A percentile compares a stretch with the other conserved stretches of the same genome.
phyloP scores from a whole-genome alignment of 2,329 filamentous ascomycete species.

The Epichloe gansuensis region DNA sequence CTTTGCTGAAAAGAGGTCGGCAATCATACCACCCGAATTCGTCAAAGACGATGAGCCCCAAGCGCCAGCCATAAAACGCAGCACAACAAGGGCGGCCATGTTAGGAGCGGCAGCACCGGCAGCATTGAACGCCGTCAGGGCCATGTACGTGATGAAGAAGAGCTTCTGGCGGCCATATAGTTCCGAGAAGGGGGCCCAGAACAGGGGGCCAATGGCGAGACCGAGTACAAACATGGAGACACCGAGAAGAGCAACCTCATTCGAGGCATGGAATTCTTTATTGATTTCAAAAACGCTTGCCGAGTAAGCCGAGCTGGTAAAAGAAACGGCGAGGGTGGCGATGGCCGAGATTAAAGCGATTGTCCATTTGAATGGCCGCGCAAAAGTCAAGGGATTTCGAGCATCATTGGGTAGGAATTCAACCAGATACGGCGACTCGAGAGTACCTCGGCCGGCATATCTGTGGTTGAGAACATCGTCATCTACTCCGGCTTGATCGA shows the following conservation, averaged over 20 bases:
- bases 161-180: constrained; percentile 48
- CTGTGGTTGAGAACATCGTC: constrained; percentile 40
- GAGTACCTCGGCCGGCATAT: constrained; percentile 50
- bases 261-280: constrained; percentile 36
- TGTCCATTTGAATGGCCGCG: constrained; percentile 46
- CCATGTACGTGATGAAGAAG: constrained; percentile 44
- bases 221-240: constrained; percentile 53
- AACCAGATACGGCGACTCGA: constrained; percentile 54
- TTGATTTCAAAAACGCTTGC: constrained; percentile 43
- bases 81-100: constrained; percentile 47
- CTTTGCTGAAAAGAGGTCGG: constrained; percentile 45
- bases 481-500: constrained; percentile 45
- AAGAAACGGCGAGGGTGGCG: constrained; percentile 55
- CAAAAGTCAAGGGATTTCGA: constrained; percentile 52
- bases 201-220: constrained; percentile 46
- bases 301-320: constrained; percentile 56
- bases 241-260: constrained; percentile 44
- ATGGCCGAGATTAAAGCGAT: constrained; percentile 51
- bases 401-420: constrained; percentile 54
- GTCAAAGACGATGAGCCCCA: constrained; percentile 51
- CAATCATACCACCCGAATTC: constrained; percentile 49
- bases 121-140: constrained; percentile 48
- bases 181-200: constrained; percentile 56
- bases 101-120: constrained; percentile 43
- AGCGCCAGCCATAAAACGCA: constrained; percentile 54